A percentile compares a stretch with the other conserved stretches of the same genome.
phyloP scores from a whole-genome alignment of 768 basidiomycete species.

The Royoungia palumana region DNA sequence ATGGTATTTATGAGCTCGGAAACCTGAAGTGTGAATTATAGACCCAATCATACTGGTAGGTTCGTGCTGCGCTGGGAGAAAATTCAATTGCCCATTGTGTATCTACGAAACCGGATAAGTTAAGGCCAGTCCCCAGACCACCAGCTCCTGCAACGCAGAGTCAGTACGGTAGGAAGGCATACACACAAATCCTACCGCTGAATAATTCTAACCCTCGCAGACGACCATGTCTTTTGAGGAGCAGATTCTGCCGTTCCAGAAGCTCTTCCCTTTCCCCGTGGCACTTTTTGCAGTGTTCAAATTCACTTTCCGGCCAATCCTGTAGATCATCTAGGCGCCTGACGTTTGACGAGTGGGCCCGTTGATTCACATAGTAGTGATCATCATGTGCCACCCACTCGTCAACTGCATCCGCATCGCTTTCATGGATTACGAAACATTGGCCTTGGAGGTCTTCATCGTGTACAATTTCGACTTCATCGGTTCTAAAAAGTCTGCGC shows the following conservation, averaged over 20 bases:
- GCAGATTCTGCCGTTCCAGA: constrained; percentile 28
- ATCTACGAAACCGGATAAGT: constrained; percentile 57
- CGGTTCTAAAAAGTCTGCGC: constrained; percentile 42
- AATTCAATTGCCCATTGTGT: constrained; percentile 70
- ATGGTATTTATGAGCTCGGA: constrained; percentile 1
- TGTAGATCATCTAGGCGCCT: constrained; percentile 21
- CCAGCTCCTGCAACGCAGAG: constrained; percentile 54
- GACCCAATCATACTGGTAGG: constrained; percentile 48
- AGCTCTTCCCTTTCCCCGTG: constrained; percentile 28
- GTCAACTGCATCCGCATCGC: constrained; percentile 29
- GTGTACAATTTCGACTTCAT: constrained; percentile 23
- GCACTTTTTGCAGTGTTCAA: constrained; percentile 43
- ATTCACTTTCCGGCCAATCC: constrained; percentile 25
- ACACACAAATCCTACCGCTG: constrained; percentile 43
- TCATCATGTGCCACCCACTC: constrained; percentile 51
- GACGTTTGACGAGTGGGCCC: constrained; percentile 15
- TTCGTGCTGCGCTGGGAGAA: constrained; percentile 58
- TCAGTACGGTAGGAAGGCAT: not conserved
- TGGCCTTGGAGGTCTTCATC: constrained; percentile 48
- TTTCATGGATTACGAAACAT: constrained; percentile 46
- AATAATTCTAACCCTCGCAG: constrained; percentile 67
- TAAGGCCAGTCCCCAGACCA: constrained; percentile 66
- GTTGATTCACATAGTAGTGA: constrained; percentile 54
- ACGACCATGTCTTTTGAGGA: constrained; percentile 39
- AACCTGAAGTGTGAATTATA: not conserved